Evolutionary conservation across 2,329 filamentous ascomycete species (phyloP).

Genomic region (Fusarium pseudocircinatum): DNA sequence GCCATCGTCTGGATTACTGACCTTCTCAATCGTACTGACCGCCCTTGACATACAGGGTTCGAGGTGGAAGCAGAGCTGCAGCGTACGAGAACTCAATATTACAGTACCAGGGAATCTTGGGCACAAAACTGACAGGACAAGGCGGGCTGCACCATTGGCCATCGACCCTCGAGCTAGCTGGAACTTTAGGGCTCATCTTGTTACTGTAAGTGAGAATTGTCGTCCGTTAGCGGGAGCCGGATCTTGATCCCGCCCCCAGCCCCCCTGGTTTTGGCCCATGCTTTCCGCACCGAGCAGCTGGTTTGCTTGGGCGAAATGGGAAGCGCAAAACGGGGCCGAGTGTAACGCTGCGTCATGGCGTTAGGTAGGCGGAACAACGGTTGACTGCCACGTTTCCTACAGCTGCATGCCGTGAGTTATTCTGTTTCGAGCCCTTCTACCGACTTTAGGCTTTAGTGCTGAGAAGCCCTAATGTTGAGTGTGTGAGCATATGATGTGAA

Average conservation of each 20-base stretch:
- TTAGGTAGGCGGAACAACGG: constrained; percentile 12
- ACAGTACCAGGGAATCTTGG: neutral
- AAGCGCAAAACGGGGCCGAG: constrained; percentile 22
- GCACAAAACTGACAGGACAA: constrained; percentile 18
- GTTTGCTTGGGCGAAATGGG: constrained; percentile 35
- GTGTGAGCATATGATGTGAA: neutral
- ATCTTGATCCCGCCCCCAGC: constrained; percentile 37
- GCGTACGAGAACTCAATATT: constrained; percentile 16
- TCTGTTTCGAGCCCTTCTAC: constrained; percentile 8
- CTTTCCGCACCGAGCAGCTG: constrained; percentile 39
- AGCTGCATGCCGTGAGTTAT: constrained; percentile 7
- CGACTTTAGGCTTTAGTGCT: neutral
- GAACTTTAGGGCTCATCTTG: neutral
- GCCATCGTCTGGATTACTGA: neutral
- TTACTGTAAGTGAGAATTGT: neutral
- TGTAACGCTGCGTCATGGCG: constrained; percentile 35
- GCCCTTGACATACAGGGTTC: constrained; percentile 31
- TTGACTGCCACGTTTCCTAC: constrained; percentile 23
- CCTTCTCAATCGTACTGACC: constrained; percentile 12
- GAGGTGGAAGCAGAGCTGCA: constrained; percentile 21
- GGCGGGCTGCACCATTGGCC: constrained; percentile 33
- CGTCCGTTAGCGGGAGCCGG: constrained; percentile 32
- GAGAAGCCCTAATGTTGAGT: neutral
- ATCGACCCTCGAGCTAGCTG: constrained; percentile 2
- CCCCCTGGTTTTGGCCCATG: constrained; percentile 7